Base-by-base conservation (phyloP, 371 early-diverging fungal genomes). In the Rhizopus delemar region DNA sequence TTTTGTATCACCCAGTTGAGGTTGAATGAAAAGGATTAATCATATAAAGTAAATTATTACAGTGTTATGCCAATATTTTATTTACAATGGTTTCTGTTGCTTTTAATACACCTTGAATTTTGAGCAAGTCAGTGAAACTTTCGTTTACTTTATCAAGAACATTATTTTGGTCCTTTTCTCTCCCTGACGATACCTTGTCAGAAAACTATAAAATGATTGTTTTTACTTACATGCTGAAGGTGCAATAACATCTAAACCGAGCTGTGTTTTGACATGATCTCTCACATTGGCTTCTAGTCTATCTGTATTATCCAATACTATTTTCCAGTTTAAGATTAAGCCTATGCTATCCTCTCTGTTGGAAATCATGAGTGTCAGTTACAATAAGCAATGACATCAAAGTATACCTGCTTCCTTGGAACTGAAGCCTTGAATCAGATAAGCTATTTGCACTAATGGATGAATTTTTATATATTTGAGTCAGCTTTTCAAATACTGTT, bases 261-360 rank as follows among this genome's bases (percentile, higher is more conserved):
- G 43, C 6, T 41, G 32, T 41, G 51, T 49, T 29, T 29, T 3
- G 3, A 61, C 45, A 51, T 61, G 50, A 33, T 50, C 50, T n/a
- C 41, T 41, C 7, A 55, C 38, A 51, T 61, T 61, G 5, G 61
- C 61, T 41, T 61, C 61, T 3, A 61, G 13, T 29, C 32, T 49
- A 29, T 55, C 43, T 8, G n/a, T 32, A 41, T 54, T 41, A 6
- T 22, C n/a, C 11, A 38, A 12, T 9, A 51, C 36, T 1, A 53
- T 59, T 5, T 51, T 62, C 75, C 75, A 75, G 2, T 58, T 53
- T 6, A 75, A 46, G 5, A 56, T 12, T 13, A 50, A 34, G 13
- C 5, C 33, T 16, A 60, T 60, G 6, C 54, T 46, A 33, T 45
- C 46, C 31, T 33, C 41, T 33, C 60, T 60, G 12, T 43, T 5